Percentiles rank a stretch among this genome's conserved stretches.
phyloP scores from a whole-genome alignment of 331 rosid genomes.

The Saraca asoca region DNA sequence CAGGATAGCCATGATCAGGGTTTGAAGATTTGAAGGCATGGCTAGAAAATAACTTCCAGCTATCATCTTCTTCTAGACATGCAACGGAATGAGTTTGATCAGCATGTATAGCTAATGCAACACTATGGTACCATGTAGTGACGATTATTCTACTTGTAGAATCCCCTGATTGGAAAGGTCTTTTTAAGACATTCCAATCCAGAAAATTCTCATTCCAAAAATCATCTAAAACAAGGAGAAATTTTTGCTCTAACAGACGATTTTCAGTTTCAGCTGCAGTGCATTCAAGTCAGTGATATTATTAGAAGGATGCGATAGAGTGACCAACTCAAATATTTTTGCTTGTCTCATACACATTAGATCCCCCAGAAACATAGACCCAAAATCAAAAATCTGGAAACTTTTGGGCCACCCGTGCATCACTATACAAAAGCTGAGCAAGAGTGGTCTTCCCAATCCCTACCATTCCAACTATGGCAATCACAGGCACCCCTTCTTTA shows the following conservation, averaged over 20 bases:
- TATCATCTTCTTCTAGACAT: background rate
- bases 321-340: slow-evolving; percentile 30
- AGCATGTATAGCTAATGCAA: background rate
- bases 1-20: background rate
- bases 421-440: slow-evolving; percentile 37
- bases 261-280: slow-evolving; percentile 22
- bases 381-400: slow-evolving; percentile 35
- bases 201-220: background rate
- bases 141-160: background rate
- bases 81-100: background rate
- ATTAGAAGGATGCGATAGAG: background rate
- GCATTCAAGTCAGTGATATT: slow-evolving; percentile 10
- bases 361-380: slow-evolving; percentile 32
- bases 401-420: slow-evolving; percentile 5
- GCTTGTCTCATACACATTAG: slow-evolving; percentile 23
- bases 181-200: background rate
- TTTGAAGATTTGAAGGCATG: background rate
- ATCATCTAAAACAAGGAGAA: background rate
- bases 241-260: background rate
- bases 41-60: background rate
- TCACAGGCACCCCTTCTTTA: background rate
- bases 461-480: slow-evolving; percentile 44
- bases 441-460: slow-evolving; percentile 47
- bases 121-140: background rate
- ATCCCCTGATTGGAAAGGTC: background rate